Percentiles rank a stretch among this genome's conserved stretches.
phyloP scores from a whole-genome alignment of 1,284 basidiomycete genomes.

The Lentinus polychrous region DNA sequence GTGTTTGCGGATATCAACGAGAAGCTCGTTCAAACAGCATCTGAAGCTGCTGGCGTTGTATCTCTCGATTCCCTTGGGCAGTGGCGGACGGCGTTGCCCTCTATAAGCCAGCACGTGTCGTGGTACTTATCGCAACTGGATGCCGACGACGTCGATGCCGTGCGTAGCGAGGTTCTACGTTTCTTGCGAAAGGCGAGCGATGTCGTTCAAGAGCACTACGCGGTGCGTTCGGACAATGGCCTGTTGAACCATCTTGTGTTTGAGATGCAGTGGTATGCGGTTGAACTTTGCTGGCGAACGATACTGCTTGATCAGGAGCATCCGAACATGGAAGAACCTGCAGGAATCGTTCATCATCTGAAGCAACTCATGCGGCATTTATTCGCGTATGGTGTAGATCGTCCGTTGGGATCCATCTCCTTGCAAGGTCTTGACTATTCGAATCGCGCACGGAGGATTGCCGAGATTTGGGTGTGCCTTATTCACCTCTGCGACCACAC shows the following conservation, averaged over 20 bases:
- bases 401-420: constrained; percentile 33
- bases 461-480: constrained; percentile 75
- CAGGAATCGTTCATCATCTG: constrained; percentile 10
- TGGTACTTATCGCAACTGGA: constrained; percentile 17
- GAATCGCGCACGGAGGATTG: constrained; percentile 18
- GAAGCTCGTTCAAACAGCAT: constrained; percentile 32
- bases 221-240: constrained; percentile 18
- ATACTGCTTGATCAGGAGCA: constrained; percentile 16
- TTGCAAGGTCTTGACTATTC: constrained; percentile 25
- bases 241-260: constrained; percentile 35
- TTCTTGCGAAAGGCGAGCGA: constrained; percentile 33
- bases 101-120: constrained; percentile 19
- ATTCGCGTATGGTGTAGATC: constrained; percentile 45
- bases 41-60: constrained; percentile 25
- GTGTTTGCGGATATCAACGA: constrained; percentile 18
- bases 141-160: constrained; percentile 12
- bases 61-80: constrained; percentile 24
- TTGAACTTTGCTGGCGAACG: constrained; percentile 47
- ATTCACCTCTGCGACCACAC: constrained; percentile 36
- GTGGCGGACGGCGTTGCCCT: constrained; percentile 21
- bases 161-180: constrained; percentile 30
- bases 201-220: constrained; percentile 16
- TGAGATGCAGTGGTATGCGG: constrained; percentile 48
- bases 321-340: constrained; percentile 15
- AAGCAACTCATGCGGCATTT: constrained; percentile 44